Evolutionary conservation across 805 yeast genomes (phyloP).

Genomic region (Zygosaccharomyces bailii): DNA sequence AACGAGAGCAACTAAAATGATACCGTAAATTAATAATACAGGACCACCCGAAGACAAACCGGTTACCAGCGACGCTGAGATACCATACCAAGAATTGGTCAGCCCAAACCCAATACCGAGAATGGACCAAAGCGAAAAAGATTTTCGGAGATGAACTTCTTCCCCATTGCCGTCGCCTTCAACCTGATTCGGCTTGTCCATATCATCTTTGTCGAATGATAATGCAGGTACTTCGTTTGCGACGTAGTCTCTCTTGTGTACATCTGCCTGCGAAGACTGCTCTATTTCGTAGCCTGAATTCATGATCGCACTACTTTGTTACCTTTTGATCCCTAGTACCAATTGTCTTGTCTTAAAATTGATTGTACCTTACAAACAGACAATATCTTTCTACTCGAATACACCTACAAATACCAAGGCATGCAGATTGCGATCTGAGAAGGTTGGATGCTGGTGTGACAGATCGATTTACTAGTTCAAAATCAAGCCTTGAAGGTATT

Average conservation of each 20-base stretch:
- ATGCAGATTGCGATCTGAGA: no score
- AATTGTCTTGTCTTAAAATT: no score
- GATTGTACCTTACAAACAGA: conserved; percentile 2
- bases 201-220: conserved; percentile 4
- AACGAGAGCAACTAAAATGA: conserved; percentile 48
- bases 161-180: conserved; percentile 14
- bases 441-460: no score
- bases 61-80: conserved; percentile 55
- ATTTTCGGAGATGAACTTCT: conserved; percentile 36
- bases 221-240: conserved; percentile 2
- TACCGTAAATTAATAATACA: conserved; percentile 56
- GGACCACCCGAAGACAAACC: conserved; percentile 62
- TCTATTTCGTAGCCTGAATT: conserved; percentile 1
- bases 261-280: conserved; percentile 6
- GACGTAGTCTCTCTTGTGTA: conserved; percentile 12
- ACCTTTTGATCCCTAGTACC: not conserved
- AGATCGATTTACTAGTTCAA: no score
- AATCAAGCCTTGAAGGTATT: not conserved
- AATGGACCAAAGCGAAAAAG: conserved; percentile 49
- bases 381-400: not conserved
- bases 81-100: conserved; percentile 64
- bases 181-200: not conserved
- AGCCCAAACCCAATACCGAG: conserved; percentile 61
- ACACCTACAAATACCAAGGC: conserved; percentile 8
- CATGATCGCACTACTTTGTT: not conserved